Base-by-base conservation (phyloP, 1,139 yeast genomes). In the Suhomyces taliae region DNA sequence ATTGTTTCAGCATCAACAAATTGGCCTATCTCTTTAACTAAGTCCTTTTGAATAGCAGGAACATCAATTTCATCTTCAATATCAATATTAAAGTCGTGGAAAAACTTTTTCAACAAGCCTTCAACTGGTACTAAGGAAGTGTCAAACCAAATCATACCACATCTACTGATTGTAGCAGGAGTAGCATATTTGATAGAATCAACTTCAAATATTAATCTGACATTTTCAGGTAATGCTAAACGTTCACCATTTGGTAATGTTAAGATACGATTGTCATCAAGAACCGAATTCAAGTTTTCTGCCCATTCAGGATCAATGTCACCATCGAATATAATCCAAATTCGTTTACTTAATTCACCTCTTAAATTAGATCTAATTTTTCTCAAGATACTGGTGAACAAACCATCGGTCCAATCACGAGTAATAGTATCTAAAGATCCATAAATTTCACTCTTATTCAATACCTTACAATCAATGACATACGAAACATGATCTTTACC, bases 291-390 rank as follows among this genome's bases (percentile, higher is more conserved):
- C 54, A 93, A 70, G 51, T 87, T 87, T 58, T 93, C 99, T 1
- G 90, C 90, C 96, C 97, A 93, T 44, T 81, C 83, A 0, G 99
- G 98, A 61, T 93, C 98, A 37, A 93, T 81, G 56, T 90, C 97
- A 39, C 98, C 96, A 66, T 91, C 97, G 62, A 93, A 88, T 0
- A 91, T 77, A 51, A 93, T 78, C 96, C 97, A 90, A 15, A 83
- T 77, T 1, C 77, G 67, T 50, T 79, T 82, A 4, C 67, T 58
- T 24, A 66, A 62, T 54, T 85, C 90, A 2, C 89, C 90, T 39
- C 87, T 68, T 9, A 79, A 58, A 54, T 84, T 85, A 7, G 79
- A 81, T 8, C 70, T 71, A 1, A 85, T 76, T 44, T 71, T 76
- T 54, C 99, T 72, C 39, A 93, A 60, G 6, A 87, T 76, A 11